Conservation (phyloP, 2,329 filamentous ascomycete genomes). For the Mycocentrospora acerina region DNA sequence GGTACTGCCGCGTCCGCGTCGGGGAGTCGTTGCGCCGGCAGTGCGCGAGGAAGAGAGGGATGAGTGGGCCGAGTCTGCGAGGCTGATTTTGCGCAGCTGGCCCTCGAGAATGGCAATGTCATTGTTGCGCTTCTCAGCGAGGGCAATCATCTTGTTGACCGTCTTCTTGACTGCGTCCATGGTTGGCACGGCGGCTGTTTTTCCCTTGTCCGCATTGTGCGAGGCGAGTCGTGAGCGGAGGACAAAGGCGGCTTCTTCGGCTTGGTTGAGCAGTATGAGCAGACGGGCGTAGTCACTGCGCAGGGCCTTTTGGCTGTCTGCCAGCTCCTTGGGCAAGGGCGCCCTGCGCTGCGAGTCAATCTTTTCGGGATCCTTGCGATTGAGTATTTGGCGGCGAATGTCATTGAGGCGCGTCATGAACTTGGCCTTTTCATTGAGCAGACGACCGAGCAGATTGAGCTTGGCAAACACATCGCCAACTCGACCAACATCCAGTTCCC, state of each 20-base stretch:
- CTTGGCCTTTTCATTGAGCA: constrained; percentile 69
- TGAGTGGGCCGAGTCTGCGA: constrained; percentile 24
- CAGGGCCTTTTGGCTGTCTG: constrained; percentile 79
- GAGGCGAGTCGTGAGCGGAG: constrained; percentile 76
- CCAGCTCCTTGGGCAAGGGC: constrained; percentile 81
- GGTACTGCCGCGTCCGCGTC: constrained; percentile 14
- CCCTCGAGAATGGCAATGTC: constrained; percentile 89
- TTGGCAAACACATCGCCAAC: constrained; percentile 70
- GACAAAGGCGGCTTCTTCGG: constrained; percentile 77
- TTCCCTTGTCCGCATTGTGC: constrained; percentile 51
- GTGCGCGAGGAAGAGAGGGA: constrained; percentile 19
- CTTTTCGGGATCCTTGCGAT: constrained; percentile 68
- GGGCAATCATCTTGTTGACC: constrained; percentile 86
- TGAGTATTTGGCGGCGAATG: constrained; percentile 72
- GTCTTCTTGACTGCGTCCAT: constrained; percentile 91
- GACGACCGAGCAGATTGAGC: constrained; percentile 65
- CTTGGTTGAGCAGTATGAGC: constrained; percentile 71
- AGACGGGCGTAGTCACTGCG: constrained; percentile 74
- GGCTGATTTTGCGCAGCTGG: constrained; percentile 71
- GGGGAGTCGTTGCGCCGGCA: constrained; percentile 21
- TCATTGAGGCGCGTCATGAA: constrained; percentile 73
- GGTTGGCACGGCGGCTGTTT: constrained; percentile 62
- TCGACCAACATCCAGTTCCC: constrained; percentile 65
- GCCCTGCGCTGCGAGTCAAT: constrained; percentile 65
- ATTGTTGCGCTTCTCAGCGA: constrained; percentile 87